Conservation (phyloP, 106 monocot species). For the Dioscorea dumetorum region DNA sequence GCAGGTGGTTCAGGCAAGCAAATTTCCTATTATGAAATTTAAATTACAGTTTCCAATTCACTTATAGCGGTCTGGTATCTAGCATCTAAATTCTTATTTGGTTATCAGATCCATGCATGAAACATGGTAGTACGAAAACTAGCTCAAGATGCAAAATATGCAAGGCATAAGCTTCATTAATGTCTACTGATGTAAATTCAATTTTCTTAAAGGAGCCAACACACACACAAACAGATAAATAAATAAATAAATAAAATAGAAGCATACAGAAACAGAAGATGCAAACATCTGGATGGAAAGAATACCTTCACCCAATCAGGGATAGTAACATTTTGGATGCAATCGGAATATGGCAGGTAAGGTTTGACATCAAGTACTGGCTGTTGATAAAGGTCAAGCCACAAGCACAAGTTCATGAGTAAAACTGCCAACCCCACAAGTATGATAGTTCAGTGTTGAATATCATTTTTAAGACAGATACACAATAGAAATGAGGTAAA, state of each 20-base stretch:
- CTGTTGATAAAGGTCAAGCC: slow-evolving; percentile 47
- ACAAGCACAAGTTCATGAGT: slow-evolving; percentile 25
- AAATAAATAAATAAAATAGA: not conserved
- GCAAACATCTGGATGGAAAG: not conserved
- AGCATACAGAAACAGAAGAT: not conserved
- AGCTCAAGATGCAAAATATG: no score
- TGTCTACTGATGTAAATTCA: no score
- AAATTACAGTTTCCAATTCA: no score
- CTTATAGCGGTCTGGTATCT: no score
- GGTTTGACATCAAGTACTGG: slow-evolving; percentile 96
- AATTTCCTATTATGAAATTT: no score
- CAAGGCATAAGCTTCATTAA: no score
- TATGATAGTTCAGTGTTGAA: not conserved
- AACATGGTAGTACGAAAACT: no score
- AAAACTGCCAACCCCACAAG: slow-evolving; percentile 19
- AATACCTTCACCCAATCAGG: slow-evolving; percentile 80
- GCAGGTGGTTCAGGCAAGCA: no score
- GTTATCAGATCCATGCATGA: no score
- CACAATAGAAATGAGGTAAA: not conserved
- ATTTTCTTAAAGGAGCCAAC: no score
- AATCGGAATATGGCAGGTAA: slow-evolving; percentile 88
- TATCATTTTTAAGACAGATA: not conserved
- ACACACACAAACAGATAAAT: not conserved
- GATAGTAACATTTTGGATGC: slow-evolving; percentile 51
- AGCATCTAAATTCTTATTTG: no score